Percentiles rank a stretch among this genome's conserved stretches.
These are phyloP conservation scores for Penicillium cataractarum DNA, from an alignment of 495 filamentous ascomycete genomes.

Conservation along the genomic window DNA sequence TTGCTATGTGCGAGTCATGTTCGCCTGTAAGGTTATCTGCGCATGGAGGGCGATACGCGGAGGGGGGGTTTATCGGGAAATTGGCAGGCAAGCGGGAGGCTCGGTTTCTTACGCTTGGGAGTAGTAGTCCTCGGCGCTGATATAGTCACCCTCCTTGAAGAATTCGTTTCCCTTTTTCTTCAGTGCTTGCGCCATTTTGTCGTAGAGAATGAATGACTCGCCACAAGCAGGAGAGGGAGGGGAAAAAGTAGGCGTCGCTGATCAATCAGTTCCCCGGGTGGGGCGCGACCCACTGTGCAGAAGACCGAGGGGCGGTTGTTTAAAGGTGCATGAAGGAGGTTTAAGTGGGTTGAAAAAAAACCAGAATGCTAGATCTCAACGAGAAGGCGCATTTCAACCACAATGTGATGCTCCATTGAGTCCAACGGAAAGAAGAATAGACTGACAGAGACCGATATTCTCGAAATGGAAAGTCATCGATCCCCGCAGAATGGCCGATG, in stretches of 20 bases:
- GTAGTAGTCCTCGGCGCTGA: conserved; percentile 74
- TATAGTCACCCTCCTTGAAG: conserved; percentile 72
- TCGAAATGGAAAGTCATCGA: conserved; percentile 40
- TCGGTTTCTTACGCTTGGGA: conserved; percentile 76
- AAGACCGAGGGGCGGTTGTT: background rate
- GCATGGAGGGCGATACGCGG: background rate
- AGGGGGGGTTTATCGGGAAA: background rate
- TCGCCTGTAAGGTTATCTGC: background rate
- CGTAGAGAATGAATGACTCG: background rate
- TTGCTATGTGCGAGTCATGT: background rate
- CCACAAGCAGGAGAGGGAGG: background rate
- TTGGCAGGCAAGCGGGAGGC: background rate
- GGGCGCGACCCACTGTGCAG: conserved; percentile 21
- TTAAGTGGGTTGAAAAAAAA: background rate
- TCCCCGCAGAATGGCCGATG: conserved; percentile 39
- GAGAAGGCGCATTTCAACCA: background rate
- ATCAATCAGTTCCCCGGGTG: conserved; percentile 30
- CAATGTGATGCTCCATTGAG: background rate
- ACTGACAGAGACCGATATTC: background rate
- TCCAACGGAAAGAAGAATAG: background rate
- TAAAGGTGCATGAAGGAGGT: background rate
- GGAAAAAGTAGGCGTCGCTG: conserved; percentile 17
- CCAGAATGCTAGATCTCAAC: background rate
- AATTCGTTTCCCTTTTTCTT: conserved; percentile 52
- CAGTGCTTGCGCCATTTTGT: conserved; percentile 44